phyloP scores from a whole-genome alignment of 2,329 filamentous ascomycete genomes.

The Pezicula rhizophila region DNA sequence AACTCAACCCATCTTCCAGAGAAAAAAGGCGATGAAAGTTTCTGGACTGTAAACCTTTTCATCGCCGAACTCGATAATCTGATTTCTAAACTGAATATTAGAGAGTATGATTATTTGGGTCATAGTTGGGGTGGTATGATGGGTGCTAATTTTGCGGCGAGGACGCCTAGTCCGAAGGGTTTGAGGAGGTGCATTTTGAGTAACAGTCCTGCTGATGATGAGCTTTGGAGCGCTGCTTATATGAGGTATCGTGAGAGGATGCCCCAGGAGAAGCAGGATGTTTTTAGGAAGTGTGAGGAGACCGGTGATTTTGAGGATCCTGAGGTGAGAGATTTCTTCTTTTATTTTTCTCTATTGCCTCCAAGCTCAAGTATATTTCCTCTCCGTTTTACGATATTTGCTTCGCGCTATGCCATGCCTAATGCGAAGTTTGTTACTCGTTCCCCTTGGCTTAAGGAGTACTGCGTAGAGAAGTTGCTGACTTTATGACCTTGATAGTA shows the following conservation, averaged over 20 bases:
- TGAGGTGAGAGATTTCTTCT: background rate
- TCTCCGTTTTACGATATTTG: no score
- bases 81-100: background rate
- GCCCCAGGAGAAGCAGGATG: constrained; percentile 16
- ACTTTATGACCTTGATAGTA: background rate
- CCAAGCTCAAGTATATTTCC: no score
- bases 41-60: constrained; percentile 43
- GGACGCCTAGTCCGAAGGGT: background rate
- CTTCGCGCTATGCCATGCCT: no score
- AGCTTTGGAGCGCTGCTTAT: constrained; percentile 13
- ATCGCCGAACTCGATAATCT: constrained; percentile 40
- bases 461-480: no score
- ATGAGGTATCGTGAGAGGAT: constrained; percentile 13
- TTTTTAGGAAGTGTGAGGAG: constrained; percentile 11
- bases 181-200: constrained; percentile 1
- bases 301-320: background rate
- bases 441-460: no score
- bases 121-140: constrained; percentile 5
- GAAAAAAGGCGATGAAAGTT: constrained; percentile 34
- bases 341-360: no score
- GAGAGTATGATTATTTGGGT: background rate
- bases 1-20: constrained; percentile 39
- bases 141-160: background rate
- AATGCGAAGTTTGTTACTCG: no score
- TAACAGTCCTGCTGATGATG: background rate